Percentiles rank a stretch among this genome's conserved stretches.
Conservation (phyloP, 2,329 filamentous ascomycete genomes). For the Aspergillus eucalypticola region DNA sequence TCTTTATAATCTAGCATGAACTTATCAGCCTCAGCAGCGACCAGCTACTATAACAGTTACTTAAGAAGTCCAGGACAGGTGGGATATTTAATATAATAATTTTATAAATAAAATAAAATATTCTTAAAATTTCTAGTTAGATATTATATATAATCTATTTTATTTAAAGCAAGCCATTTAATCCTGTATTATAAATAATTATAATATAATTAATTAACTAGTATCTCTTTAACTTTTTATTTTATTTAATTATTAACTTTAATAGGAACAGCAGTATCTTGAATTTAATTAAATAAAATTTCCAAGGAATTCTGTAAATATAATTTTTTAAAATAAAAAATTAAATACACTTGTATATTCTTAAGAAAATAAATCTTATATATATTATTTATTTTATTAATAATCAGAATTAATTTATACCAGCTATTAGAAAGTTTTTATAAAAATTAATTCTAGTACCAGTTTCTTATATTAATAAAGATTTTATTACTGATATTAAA, state of each 20-base stretch:
- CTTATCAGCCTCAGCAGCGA: background rate
- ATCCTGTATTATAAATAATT: background rate
- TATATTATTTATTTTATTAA: too few relatives aligned
- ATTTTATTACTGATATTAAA: too few relatives aligned
- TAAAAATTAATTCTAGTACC: fast-evolving
- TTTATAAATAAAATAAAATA: background rate
- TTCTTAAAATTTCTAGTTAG: too few relatives aligned
- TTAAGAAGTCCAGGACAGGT: background rate
- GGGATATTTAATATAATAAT: background rate
- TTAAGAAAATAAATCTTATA: too few relatives aligned
- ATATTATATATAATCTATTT: background rate
- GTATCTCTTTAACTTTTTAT: background rate
- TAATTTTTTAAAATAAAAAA: background rate
- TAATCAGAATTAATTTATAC: too few relatives aligned
- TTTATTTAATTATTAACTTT: background rate
- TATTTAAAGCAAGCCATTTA: background rate
- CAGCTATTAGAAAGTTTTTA: too few relatives aligned
- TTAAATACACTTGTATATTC: background rate
- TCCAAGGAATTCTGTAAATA: background rate
- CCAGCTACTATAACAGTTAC: background rate
- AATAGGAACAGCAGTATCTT: background rate
- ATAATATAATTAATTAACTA: background rate
- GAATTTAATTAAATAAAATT: background rate
- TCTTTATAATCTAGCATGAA: background rate
- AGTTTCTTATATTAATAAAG: too few relatives aligned